These are phyloP conservation scores for Meyerozyma carpophila DNA, from an alignment of 1,139 yeast species.

Conservation along the genomic window DNA sequence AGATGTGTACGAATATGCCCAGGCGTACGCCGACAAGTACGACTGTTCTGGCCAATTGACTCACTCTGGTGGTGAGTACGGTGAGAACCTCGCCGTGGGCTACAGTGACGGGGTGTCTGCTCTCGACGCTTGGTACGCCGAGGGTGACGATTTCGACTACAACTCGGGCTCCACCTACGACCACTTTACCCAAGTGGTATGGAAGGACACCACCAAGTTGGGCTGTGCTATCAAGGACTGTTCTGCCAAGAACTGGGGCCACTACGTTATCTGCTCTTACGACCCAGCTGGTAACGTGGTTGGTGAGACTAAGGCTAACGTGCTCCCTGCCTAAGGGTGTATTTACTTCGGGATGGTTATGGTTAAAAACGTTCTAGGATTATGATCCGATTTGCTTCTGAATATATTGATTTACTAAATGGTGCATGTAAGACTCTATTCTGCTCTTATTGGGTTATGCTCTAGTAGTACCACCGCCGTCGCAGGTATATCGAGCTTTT, in stretches of 20 bases:
- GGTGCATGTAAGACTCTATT: no score
- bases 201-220: slow-evolving; percentile 63
- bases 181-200: slow-evolving; percentile 84
- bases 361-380: no score
- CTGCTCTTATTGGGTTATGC: background rate
- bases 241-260: slow-evolving; percentile 40
- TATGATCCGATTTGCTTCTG: no score
- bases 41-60: slow-evolving; percentile 62
- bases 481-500: slow-evolving; percentile 6
- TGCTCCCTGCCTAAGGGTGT: slow-evolving; percentile 21
- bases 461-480: background rate
- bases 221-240: slow-evolving; percentile 68
- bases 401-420: no score
- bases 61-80: slow-evolving; percentile 77
- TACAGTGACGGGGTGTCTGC: slow-evolving; percentile 48
- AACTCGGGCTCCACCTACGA: slow-evolving; percentile 32
- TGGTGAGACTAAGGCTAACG: slow-evolving; percentile 48
- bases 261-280: slow-evolving; percentile 50
- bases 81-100: slow-evolving; percentile 87
- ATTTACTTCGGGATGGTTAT: no score
- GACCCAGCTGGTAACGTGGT: slow-evolving; percentile 47
- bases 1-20: slow-evolving; percentile 61
- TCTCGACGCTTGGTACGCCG: slow-evolving; percentile 81
- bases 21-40: slow-evolving; percentile 61
- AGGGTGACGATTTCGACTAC: slow-evolving; percentile 56